Conservation (phyloP, 352 stramenopile genomes). For the Phytophthora citricola region DNA sequence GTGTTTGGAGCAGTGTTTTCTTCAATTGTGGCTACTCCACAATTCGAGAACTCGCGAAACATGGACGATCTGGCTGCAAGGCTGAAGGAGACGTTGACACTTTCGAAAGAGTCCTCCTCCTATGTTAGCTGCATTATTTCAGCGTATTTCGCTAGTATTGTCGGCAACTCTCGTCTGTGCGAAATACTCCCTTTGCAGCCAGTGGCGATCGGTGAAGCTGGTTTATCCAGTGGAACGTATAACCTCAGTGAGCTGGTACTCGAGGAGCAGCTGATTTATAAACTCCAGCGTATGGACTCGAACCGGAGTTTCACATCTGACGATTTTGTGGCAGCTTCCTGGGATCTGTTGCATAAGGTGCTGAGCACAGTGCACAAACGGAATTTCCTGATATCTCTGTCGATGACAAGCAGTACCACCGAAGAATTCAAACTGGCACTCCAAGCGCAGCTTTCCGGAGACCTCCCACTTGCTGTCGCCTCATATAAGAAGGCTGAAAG, state of each 20-base stretch:
- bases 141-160: constrained; percentile 58
- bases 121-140: constrained; percentile 49
- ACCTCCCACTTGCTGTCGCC: constrained; percentile 70
- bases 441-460: constrained; percentile 68
- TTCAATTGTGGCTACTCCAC: constrained; percentile 44
- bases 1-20: constrained; percentile 57
- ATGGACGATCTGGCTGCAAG: constrained; percentile 15
- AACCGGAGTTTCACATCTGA: constrained; percentile 10
- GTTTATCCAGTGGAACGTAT: constrained; percentile 64
- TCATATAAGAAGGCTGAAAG: constrained; percentile 78
- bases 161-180: constrained; percentile 38
- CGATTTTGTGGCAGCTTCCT: constrained; percentile 43
- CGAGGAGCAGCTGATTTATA: constrained; percentile 68
- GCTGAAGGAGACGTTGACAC: constrained; percentile 28
- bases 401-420: constrained; percentile 56
- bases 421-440: constrained; percentile 68
- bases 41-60: constrained; percentile 39
- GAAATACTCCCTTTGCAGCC: constrained; percentile 45
- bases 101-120: constrained; percentile 37
- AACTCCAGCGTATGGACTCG: constrained; percentile 11
- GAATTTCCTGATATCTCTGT: constrained; percentile 68
- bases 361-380: constrained; percentile 68
- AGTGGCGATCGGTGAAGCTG: constrained; percentile 55
- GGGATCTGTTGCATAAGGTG: constrained; percentile 82
- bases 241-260: constrained; percentile 68